A percentile compares a stretch with the other conserved stretches of the same genome.
Conservation (phyloP, 108 stramenopile genomes). For the Cyclotella cryptica region DNA sequence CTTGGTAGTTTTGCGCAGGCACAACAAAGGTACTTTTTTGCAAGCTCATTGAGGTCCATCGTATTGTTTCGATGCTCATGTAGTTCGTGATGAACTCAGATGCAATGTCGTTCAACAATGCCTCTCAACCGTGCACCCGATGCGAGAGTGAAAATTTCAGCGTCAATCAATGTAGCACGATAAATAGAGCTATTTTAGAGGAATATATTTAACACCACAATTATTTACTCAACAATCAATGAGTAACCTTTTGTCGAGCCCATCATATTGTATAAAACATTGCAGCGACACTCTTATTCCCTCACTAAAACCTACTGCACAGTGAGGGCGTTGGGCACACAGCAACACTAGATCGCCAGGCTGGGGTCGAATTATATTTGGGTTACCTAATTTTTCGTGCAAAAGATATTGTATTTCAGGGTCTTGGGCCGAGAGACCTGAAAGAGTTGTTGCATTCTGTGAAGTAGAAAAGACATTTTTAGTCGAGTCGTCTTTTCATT, state of each 20-base stretch:
- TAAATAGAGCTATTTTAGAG: not conserved
- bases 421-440: conserved; percentile 76
- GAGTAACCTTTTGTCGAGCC: conserved; percentile 58
- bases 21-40: conserved; percentile 6
- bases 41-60: conserved; percentile 24
- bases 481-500: not conserved
- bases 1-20: conserved; percentile 13
- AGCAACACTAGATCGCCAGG: conserved; percentile 84
- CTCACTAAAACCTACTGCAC: conserved; percentile 79
- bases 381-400: conserved; percentile 60
- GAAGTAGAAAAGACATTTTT: conserved; percentile 1
- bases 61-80: not conserved
- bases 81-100: no score
- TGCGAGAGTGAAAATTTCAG: conserved; percentile 5
- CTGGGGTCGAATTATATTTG: conserved; percentile 61
- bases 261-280: conserved; percentile 78
- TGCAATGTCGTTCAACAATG: no score
- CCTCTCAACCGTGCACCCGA: not conserved
- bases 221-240: conserved; percentile 58
- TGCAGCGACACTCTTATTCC: conserved; percentile 80
- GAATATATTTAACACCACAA: not conserved
- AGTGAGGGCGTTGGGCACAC: conserved; percentile 88
- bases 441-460: conserved; percentile 74
- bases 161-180: not conserved
- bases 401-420: conserved; percentile 73